Evolutionary conservation across 2,329 filamentous ascomycete species (phyloP).

Genomic region (Chaetomium sp.): DNA sequence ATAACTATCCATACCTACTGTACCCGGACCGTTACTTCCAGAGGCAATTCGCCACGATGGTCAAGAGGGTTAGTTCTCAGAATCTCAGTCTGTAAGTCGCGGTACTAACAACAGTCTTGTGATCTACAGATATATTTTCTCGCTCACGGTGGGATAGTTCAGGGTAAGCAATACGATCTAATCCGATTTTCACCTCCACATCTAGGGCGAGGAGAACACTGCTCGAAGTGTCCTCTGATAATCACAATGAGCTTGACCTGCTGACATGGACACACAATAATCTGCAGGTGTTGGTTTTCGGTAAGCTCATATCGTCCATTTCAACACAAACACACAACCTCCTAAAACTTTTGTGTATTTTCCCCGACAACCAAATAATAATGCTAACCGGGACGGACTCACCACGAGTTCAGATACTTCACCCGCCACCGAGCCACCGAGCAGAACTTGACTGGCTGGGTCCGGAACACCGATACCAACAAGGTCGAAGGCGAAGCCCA

Average conservation of each 20-base stretch:
- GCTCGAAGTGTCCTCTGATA: no score
- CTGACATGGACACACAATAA: no score
- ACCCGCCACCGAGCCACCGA: conserved; percentile 46
- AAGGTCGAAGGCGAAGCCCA: conserved; percentile 86
- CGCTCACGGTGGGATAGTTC: conserved; percentile 58
- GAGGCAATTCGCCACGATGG: background rate
- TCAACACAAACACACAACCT: no score
- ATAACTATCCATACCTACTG: no score
- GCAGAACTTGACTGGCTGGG: conserved; percentile 53
- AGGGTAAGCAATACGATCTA: conserved; percentile 45
- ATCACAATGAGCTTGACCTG: no score
- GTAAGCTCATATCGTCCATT: no score
- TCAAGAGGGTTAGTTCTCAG: conserved; percentile 1
- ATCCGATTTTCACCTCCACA: background rate
- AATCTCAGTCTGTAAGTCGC: no score
- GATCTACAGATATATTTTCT: conserved; percentile 47
- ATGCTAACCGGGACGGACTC: background rate
- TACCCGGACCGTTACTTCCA: no score
- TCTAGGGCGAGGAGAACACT: no score
- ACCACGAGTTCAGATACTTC: conserved; percentile 40
- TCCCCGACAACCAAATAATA: background rate
- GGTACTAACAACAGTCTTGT: background rate
- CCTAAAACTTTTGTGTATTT: no score
- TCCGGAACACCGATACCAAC: conserved; percentile 50
- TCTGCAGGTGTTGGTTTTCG: no score